A percentile compares a stretch with the other conserved stretches of the same genome.
phyloP scores from a whole-genome alignment of 345 rosid species.

The Eucalyptus erythrocorys region DNA sequence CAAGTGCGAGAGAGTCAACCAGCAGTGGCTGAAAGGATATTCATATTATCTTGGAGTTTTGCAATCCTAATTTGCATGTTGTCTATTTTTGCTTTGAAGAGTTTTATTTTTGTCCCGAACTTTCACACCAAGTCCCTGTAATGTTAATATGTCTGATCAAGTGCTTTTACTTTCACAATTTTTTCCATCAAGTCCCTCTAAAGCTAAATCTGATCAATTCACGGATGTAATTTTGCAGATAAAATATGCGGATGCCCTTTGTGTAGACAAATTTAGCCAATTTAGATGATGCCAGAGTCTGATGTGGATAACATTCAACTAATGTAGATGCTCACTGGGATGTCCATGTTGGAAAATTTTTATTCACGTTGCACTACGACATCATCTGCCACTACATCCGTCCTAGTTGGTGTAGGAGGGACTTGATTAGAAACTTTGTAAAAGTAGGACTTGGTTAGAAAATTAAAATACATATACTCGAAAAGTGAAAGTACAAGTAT shows the following conservation, averaged over 20 bases:
- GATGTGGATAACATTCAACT: not conserved
- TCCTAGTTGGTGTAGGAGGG: not conserved
- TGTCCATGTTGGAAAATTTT: not conserved
- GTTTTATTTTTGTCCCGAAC: not conserved
- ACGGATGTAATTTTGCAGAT: not conserved
- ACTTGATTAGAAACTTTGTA: not conserved
- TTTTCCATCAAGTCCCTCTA: not conserved
- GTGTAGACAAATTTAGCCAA: not conserved
- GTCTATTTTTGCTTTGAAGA: not conserved
- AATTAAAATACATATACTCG: not conserved
- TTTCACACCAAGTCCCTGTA: not conserved
- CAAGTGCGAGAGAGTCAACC: not conserved
- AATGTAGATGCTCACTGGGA: not conserved
- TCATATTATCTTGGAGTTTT: not conserved
- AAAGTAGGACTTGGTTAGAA: not conserved
- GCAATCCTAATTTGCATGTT: not conserved
- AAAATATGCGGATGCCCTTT: not conserved
- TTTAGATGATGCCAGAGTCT: not conserved
- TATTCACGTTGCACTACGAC: not conserved
- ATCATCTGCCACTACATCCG: not conserved
- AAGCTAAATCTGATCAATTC: not conserved
- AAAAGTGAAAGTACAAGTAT: not conserved
- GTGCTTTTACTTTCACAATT: not conserved
- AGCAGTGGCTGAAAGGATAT: not conserved
- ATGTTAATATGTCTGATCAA: not conserved